phyloP scores from a whole-genome alignment of 2,329 filamentous ascomycete genomes.

The Cryphonectria radicalis region DNA sequence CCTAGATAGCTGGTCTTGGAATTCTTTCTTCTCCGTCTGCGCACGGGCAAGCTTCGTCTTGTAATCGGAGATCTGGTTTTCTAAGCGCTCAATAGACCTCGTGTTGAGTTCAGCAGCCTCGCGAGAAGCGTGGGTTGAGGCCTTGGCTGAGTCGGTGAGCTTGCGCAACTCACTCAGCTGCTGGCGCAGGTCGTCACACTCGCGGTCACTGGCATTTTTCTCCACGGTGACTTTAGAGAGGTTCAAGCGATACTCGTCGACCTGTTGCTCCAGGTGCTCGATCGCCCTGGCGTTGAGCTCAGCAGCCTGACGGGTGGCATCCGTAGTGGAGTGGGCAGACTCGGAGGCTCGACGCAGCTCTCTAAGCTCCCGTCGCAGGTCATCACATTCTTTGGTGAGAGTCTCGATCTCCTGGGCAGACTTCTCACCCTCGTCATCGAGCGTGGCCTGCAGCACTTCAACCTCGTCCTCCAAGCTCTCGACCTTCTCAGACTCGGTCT shows the following conservation, averaged over 20 bases:
- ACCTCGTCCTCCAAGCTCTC: constrained; percentile 75
- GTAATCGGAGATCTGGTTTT: constrained; percentile 61
- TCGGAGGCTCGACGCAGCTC: constrained; percentile 37
- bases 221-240: constrained; percentile 65
- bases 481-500: constrained; percentile 65
- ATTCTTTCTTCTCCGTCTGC: constrained; percentile 62
- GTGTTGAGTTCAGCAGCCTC: constrained; percentile 42
- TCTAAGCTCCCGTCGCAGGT: constrained; percentile 49
- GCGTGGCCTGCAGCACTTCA: constrained; percentile 69
- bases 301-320: constrained; percentile 40
- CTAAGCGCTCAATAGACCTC: constrained; percentile 56
- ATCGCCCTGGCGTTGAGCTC: constrained; percentile 47
- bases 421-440: constrained; percentile 68
- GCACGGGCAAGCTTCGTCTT: constrained; percentile 61
- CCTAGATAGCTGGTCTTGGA: constrained; percentile 66
- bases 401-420: constrained; percentile 52
- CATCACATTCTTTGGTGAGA: constrained; percentile 50
- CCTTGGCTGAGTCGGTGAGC: constrained; percentile 37
- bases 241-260: constrained; percentile 67
- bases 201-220: constrained; percentile 48
- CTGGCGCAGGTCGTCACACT: constrained; percentile 48
- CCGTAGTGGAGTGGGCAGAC: constrained; percentile 36
- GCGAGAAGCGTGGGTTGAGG: constrained; percentile 38
- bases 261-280: constrained; percentile 58
- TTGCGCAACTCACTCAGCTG: constrained; percentile 46